phyloP scores from a whole-genome alignment of 192 early-diverging fungal genomes.

The Gamsiella multidivaricata region DNA sequence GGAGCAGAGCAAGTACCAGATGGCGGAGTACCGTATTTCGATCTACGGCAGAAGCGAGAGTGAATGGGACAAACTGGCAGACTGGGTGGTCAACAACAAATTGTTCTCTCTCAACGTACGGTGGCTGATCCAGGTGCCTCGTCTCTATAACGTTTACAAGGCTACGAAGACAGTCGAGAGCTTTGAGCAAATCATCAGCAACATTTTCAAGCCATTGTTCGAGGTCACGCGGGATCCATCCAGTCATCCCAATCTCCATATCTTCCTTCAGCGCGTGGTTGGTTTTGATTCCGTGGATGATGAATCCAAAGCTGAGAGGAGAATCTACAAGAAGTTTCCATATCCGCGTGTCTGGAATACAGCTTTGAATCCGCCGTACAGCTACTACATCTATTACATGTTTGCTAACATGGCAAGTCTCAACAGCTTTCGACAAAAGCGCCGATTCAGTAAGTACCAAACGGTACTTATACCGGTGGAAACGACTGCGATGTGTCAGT shows the following conservation, averaged over 20 bases:
- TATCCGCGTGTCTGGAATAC: slow-evolving; percentile 69
- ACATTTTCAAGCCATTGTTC: slow-evolving; percentile 91
- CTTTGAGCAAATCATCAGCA: slow-evolving; percentile 83
- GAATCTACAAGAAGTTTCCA: slow-evolving; percentile 86
- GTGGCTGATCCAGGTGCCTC: slow-evolving; percentile 94
- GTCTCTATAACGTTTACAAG: slow-evolving; percentile 92
- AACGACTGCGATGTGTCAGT: too few relatives aligned
- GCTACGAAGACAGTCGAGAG: slow-evolving; percentile 65
- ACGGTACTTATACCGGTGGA: too few relatives aligned
- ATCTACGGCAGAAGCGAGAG: slow-evolving; percentile 87
- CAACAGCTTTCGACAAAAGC: slow-evolving; percentile 78
- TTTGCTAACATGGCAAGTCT: slow-evolving; percentile 87
- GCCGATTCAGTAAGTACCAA: slow-evolving; percentile 81
- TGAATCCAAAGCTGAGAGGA: slow-evolving; percentile 88
- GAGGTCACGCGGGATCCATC: slow-evolving; percentile 89
- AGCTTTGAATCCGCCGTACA: slow-evolving; percentile 87
- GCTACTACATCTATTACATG: slow-evolving; percentile 93
- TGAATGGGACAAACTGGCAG: slow-evolving; percentile 96
- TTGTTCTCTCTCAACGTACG: slow-evolving; percentile 92
- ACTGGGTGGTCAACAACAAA: slow-evolving; percentile 93
- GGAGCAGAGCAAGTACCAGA: slow-evolving; percentile 95
- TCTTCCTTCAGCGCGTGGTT: slow-evolving; percentile 94
- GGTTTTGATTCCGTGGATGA: slow-evolving; percentile 97
- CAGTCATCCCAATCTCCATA: slow-evolving; percentile 89
- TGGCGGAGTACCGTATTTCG: slow-evolving; percentile 92